Base-by-base conservation (phyloP, 306 rosid species). In the Inga laurina region DNA sequence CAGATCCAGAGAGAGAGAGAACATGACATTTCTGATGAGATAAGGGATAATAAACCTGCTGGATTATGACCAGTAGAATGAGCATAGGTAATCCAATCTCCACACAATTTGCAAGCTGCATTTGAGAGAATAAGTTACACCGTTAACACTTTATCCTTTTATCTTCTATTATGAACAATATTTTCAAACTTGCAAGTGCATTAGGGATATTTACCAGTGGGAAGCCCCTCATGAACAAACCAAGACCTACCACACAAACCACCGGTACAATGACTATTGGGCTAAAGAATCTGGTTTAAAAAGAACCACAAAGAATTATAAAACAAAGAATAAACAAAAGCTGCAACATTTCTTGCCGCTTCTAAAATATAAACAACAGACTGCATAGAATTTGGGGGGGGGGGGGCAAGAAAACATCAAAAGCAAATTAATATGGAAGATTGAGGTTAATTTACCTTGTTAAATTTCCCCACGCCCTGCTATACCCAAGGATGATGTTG, bases 61-160 rank as follows among this genome's bases (percentile, higher is more conserved):
- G 99, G 27, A 81, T 77, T 49, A 96, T 21, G 78, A 96, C 92
- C 39, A 93, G 84, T 46, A 96, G 79, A 86, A 96, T 89, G 76
- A 96, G 91, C 99, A 96, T 96, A 37, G 98, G 98, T 86, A 81
- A 79, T 52, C 88, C 99, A 77, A 96, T 88, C 88, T 89, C 88
- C 87, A 92, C 91, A 77, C 96, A 92, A 75, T 81, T 90, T 57
- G 77, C 96, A 65, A 92, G 94, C 96, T 92, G 91, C 41, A 69
- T 52, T 74, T 51, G 77, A 81, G 64, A 81, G 1, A 37, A 48
- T 32, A 82, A 70, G 46, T 76, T 37, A 35, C n/a, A 24, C 52
- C n/a, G 35, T 59, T 71, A 74, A 80, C 48, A 64, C 77, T 82
- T 85, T 30, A 44, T 46, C 74, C 35, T 41, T 59, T n/a, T 44